phyloP scores from a whole-genome alignment of 2,329 filamentous ascomycete species.

The Dactylellina leptospora region DNA sequence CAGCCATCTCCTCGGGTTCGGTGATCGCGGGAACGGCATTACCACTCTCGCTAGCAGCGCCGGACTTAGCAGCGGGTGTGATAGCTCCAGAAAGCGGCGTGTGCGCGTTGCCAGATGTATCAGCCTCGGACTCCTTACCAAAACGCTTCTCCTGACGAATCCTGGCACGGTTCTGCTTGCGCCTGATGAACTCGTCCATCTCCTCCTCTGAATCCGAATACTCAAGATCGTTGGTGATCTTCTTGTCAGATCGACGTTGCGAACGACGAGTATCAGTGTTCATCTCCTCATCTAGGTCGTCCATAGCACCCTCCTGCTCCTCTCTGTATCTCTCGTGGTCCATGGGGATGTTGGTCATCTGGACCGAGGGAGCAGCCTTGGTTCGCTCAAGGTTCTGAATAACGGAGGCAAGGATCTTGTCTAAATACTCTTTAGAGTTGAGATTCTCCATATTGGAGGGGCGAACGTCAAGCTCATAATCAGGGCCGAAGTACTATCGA shows the following conservation, averaged over 20 bases:
- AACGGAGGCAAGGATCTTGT: conserved; percentile 73
- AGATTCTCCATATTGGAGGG: conserved; percentile 78
- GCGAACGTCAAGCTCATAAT: conserved; percentile 74
- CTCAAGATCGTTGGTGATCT: conserved; percentile 69
- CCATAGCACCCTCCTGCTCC: conserved; percentile 71
- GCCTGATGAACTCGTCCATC: conserved; percentile 54
- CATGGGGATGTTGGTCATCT: conserved; percentile 70
- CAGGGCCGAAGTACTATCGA: conserved; percentile 71
- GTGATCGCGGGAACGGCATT: conserved; percentile 10
- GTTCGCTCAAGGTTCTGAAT: conserved; percentile 74
- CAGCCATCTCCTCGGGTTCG: conserved; percentile 45
- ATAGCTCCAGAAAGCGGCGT: conserved; percentile 39
- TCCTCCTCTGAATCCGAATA: conserved; percentile 69
- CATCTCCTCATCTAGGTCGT: conserved; percentile 70
- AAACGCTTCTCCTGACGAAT: conserved; percentile 53
- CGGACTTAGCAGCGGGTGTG: conserved; percentile 33
- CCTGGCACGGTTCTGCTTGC: conserved; percentile 47
- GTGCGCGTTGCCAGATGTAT: conserved; percentile 53
- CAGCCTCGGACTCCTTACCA: conserved; percentile 53
- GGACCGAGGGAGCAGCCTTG: conserved; percentile 70
- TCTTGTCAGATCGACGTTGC: conserved; percentile 70
- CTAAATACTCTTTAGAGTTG: conserved; percentile 73
- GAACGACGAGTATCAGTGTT: conserved; percentile 71
- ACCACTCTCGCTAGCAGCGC: conserved; percentile 32
- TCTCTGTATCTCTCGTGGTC: conserved; percentile 66